Percentiles rank a stretch among this genome's conserved stretches.
phyloP scores from a whole-genome alignment of 108 stramenopile genomes.

The Cyclostephanos tholiformis region DNA sequence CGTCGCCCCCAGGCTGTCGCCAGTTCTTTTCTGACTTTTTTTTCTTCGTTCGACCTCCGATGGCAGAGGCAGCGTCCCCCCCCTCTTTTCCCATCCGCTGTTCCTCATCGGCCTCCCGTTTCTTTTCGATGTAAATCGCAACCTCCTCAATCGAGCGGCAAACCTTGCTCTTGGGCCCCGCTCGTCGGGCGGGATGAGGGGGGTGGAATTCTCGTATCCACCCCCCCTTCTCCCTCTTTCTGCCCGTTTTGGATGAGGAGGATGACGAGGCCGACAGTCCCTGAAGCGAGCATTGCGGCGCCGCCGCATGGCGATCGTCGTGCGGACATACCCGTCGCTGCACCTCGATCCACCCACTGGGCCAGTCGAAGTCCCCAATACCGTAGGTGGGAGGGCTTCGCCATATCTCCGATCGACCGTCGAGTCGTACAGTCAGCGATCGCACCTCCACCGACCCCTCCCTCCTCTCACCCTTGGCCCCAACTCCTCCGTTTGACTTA shows the following conservation, averaged over 20 bases:
- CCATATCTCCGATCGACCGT: neutral
- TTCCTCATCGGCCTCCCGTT: neutral
- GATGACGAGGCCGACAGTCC: neutral
- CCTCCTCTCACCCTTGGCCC: too few species aligned
- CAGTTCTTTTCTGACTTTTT: neutral
- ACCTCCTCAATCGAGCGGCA: slow-evolving; percentile 12
- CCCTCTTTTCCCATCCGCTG: neutral
- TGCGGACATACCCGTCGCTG: neutral
- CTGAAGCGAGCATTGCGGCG: neutral
- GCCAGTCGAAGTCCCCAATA: slow-evolving; percentile 9
- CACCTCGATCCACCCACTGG: slow-evolving; percentile 13
- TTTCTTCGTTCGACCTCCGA: neutral
- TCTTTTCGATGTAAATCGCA: neutral
- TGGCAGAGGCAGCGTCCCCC: neutral
- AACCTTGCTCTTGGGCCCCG: neutral
- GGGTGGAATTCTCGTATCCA: slow-evolving; percentile 15
- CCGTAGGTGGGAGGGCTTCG: slow-evolving; percentile 2
- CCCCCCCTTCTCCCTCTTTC: neutral
- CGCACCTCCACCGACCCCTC: neutral
- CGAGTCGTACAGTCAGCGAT: neutral
- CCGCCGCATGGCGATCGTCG: too few species aligned
- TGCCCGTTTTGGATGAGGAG: neutral
- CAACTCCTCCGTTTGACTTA: too few species aligned
- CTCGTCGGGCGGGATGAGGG: neutral
- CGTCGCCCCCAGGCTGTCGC: too few species aligned